Conservation (phyloP, 2,329 filamentous ascomycete species). For the Cadophora sp. region DNA sequence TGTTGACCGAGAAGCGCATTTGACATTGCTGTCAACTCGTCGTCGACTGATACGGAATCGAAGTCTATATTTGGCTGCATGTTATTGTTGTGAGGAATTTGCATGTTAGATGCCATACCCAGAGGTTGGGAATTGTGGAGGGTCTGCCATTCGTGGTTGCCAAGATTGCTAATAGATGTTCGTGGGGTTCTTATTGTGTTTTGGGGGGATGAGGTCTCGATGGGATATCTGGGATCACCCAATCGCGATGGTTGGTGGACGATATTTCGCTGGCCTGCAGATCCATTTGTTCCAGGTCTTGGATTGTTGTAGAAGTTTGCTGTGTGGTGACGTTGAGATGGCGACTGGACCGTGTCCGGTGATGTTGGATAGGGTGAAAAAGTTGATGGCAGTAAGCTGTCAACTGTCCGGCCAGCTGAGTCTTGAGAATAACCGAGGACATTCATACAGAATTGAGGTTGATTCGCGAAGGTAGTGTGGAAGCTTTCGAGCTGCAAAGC, state of each 20-base stretch:
- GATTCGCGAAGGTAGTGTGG: slow-evolving; percentile 2
- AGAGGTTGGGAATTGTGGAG: neutral
- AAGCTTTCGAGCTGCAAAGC: slow-evolving; percentile 14
- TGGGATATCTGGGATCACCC: neutral
- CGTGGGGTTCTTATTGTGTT: neutral
- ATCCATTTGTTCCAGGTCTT: neutral
- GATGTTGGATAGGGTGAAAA: neutral
- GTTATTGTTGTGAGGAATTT: neutral
- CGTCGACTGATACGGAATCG: slow-evolving; percentile 5
- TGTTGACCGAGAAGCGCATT: slow-evolving; percentile 30
- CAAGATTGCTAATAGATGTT: neutral
- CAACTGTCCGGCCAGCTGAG: neutral
- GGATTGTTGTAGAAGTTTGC: neutral
- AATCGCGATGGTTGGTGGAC: neutral
- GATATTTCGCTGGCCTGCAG: neutral
- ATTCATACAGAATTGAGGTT: slow-evolving; percentile 21
- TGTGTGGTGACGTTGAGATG: neutral
- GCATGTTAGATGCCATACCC: neutral
- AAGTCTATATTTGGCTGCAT: slow-evolving; percentile 10
- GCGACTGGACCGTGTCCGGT: neutral
- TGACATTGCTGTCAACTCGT: slow-evolving; percentile 21
- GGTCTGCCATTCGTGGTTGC: neutral
- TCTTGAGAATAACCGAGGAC: slow-evolving; percentile 14
- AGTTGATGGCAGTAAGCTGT: slow-evolving; percentile 8
- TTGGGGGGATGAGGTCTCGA: neutral